Conservation (phyloP, 2,329 filamentous ascomycete genomes). For the Colletotrichum trifolii region DNA sequence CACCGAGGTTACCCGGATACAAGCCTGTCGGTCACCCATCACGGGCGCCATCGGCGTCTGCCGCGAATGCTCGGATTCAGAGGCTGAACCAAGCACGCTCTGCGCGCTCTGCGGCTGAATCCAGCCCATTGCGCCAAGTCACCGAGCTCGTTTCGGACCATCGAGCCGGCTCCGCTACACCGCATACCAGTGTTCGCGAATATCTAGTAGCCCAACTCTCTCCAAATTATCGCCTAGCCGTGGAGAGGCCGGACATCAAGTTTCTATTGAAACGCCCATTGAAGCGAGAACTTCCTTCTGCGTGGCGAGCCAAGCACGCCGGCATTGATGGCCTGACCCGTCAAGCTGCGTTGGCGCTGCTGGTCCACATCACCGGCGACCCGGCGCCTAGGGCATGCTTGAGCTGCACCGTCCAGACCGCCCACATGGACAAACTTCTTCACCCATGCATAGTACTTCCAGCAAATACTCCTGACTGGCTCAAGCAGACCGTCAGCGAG, state of each 20-base stretch:
- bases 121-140: no score
- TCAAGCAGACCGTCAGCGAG: conserved; percentile 36
- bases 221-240: conserved; percentile 6
- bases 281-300: conserved; percentile 1
- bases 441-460: conserved; percentile 44
- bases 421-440: conserved; percentile 4
- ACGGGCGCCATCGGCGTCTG: not conserved
- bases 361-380: conserved; percentile 33
- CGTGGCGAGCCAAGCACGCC: conserved; percentile 12
- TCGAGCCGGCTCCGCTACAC: no score
- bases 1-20: not conserved
- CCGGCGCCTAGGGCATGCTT: conserved; percentile 4
- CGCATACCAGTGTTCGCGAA: not conserved
- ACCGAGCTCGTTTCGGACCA: no score
- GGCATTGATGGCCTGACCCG: conserved; percentile 14
- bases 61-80: no score
- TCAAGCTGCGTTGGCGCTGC: conserved; percentile 14
- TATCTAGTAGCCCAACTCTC: conserved; percentile 15
- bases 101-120: no score
- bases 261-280: conserved; percentile 23
- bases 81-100: no score
- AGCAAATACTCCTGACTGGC: conserved; percentile 28
- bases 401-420: not conserved
- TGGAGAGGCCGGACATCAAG: conserved; percentile 27
- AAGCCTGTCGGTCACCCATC: not conserved